phyloP scores from a whole-genome alignment of 1,284 basidiomycete species.

The Tetrapyrgos nigripes region DNA sequence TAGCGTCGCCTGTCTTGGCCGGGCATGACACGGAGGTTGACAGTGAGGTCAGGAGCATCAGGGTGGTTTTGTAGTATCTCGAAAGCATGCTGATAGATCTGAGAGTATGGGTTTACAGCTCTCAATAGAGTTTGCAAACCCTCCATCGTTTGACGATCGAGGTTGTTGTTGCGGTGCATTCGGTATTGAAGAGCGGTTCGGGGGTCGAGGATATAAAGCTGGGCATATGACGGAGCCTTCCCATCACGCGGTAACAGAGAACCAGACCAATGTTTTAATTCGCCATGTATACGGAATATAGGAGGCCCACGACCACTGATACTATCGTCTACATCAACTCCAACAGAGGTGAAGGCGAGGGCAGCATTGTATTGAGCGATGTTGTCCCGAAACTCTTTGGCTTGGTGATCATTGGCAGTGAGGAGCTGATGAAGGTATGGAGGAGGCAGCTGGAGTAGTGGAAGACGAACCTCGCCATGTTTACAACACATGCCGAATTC shows the following conservation, averaged over 20 bases:
- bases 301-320: conserved; percentile 29
- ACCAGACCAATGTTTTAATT: conserved; percentile 37
- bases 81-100: conserved; percentile 34
- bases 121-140: conserved; percentile 33
- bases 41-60: conserved; percentile 18
- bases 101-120: conserved; percentile 35
- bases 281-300: conserved; percentile 37
- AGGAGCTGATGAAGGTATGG: neutral
- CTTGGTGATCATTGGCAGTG: neutral
- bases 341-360: conserved; percentile 47
- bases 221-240: conserved; percentile 32
- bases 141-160: conserved; percentile 28
- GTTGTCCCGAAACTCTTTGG: conserved; percentile 27
- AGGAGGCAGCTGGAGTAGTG: neutral
- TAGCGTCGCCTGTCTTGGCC: conserved; percentile 35
- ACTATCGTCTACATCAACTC: conserved; percentile 34
- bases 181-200: conserved; percentile 21
- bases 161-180: conserved; percentile 17
- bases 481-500: conserved; percentile 8
- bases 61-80: conserved; percentile 31
- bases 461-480: conserved; percentile 1
- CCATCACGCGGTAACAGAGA: conserved; percentile 28
- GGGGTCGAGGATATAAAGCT: conserved; percentile 43
- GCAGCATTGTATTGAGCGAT: conserved; percentile 43
- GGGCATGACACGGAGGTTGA: conserved; percentile 29